These are phyloP conservation scores for Fusarium citri DNA, from an alignment of 2,329 filamentous ascomycete species.

Conservation along the genomic window DNA sequence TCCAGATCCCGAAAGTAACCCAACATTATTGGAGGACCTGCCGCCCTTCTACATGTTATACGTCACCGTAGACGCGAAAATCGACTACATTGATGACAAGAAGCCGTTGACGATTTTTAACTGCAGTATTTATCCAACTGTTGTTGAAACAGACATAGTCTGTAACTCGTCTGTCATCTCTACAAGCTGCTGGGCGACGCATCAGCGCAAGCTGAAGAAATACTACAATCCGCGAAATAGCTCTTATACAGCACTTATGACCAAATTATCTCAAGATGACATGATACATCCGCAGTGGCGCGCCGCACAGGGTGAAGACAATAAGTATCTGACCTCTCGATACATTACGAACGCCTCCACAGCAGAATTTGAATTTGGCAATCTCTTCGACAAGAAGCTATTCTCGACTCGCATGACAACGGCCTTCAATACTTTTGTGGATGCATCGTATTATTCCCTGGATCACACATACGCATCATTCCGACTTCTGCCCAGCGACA, in stretches of 20 bases:
- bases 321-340: accelerated
- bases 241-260: background rate
- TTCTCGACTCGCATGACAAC: too few relatives aligned
- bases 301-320: too few relatives aligned
- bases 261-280: accelerated
- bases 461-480: too few relatives aligned
- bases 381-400: accelerated
- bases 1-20: too few relatives aligned
- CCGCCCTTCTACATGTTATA: accelerated
- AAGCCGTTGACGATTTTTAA: background rate
- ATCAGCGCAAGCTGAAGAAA: background rate
- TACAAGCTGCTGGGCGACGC: background rate
- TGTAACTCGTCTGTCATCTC: background rate
- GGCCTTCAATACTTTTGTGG: too few relatives aligned
- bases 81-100: accelerated
- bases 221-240: accelerated
- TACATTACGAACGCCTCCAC: too few relatives aligned
- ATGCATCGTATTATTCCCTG: accelerated
- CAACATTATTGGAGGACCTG: accelerated
- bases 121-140: background rate
- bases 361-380: accelerated
- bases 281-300: too few relatives aligned
- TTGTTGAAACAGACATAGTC: slow-evolving; percentile 1
- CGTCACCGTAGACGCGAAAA: accelerated
- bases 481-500: too few relatives aligned